Evolutionary conservation across 768 basidiomycete genomes (phyloP).

Genomic region (Leccinum rimulosum): DNA sequence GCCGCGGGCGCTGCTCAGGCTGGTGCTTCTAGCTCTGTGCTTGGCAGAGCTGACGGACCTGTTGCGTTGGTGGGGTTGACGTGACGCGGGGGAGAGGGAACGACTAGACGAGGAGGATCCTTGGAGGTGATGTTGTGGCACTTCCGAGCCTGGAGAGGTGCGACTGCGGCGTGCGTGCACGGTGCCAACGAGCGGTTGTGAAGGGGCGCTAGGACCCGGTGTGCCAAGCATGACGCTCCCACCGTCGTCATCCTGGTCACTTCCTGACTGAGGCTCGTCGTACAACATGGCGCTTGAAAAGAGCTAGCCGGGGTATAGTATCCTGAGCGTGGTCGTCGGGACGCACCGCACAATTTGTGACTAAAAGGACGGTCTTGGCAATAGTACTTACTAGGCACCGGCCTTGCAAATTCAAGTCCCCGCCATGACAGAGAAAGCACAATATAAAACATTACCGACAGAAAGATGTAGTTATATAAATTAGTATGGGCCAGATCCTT

Average conservation of each 20-base stretch:
- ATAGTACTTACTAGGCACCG: no score
- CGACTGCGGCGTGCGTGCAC: conserved; percentile 47
- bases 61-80: conserved; percentile 44
- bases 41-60: conserved; percentile 52
- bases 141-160: conserved; percentile 52
- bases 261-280: conserved; percentile 17
- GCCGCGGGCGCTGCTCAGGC: conserved; percentile 56
- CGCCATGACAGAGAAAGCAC: conserved; percentile 13
- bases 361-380: not conserved
- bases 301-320: not conserved
- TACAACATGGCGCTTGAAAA: conserved; percentile 10
- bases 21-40: conserved; percentile 56
- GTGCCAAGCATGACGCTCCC: no score
- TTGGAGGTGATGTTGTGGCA: conserved; percentile 59
- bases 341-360: not conserved
- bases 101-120: conserved; percentile 48
- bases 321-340: not conserved
- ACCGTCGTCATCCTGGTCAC: conserved; percentile 24
- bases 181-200: conserved; percentile 33
- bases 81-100: conserved; percentile 44
- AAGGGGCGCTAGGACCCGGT: conserved; percentile 38
- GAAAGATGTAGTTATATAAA: conserved; percentile 4
- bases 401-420: no score
- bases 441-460: conserved; percentile 12
- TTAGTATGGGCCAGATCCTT: conserved; percentile 12